phyloP scores from a whole-genome alignment of 495 filamentous ascomycete genomes.

The Tuber melanosporum region DNA sequence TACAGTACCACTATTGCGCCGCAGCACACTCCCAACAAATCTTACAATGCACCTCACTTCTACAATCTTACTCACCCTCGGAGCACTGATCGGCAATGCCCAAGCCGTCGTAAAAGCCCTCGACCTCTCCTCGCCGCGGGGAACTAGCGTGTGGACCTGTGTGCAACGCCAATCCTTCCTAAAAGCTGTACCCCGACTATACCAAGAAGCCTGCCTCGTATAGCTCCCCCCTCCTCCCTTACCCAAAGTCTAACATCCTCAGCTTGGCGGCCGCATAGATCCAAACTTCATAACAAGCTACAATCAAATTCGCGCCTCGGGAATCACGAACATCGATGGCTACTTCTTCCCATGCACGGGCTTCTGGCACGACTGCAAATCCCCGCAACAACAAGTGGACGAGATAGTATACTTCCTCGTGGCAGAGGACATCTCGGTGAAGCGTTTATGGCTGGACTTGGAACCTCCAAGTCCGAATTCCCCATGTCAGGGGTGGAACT shows the following conservation, averaged over 20 bases:
- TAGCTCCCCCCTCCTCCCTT: not conserved
- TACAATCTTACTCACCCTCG: not conserved
- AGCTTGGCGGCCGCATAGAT: slow-evolving; percentile 20
- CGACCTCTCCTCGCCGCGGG: slow-evolving; percentile 9
- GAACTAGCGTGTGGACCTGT: slow-evolving; percentile 13
- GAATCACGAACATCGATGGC: slow-evolving; percentile 31
- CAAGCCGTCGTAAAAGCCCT: slow-evolving; percentile 11
- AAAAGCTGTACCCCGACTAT: slow-evolving; percentile 17
- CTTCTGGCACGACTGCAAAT: slow-evolving; percentile 22
- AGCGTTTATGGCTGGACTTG: slow-evolving; percentile 35
- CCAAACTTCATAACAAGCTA: slow-evolving; percentile 21
- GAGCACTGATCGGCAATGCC: not conserved
- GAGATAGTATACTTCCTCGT: slow-evolving; percentile 28
- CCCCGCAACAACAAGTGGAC: slow-evolving; percentile 20
- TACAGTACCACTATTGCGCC: not conserved
- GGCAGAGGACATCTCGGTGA: slow-evolving; percentile 19
- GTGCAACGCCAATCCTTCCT: slow-evolving; percentile 16
- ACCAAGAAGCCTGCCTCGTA: slow-evolving; percentile 22
- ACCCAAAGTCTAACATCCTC: not conserved
- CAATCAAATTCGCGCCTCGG: slow-evolving; percentile 14
- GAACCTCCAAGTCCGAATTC: slow-evolving; percentile 18
- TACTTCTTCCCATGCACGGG: slow-evolving; percentile 35
- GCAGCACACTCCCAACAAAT: not conserved
- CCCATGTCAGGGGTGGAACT: slow-evolving; percentile 26
- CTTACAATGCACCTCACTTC: not conserved